Conservation (phyloP, 441 rosid species). For the Metrosideros polymorpha region DNA sequence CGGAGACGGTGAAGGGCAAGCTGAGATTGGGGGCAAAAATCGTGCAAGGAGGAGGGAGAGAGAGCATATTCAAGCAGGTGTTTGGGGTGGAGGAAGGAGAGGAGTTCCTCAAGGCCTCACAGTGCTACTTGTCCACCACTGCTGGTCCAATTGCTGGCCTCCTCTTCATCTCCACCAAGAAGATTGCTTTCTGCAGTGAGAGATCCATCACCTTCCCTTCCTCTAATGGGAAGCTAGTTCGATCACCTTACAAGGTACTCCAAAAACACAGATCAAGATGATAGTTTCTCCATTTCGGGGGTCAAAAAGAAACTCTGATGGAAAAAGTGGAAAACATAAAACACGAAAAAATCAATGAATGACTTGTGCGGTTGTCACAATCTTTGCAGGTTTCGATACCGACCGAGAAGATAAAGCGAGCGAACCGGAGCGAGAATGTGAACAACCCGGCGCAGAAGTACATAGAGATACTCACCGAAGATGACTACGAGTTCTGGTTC, state of each 20-base stretch:
- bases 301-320: neutral
- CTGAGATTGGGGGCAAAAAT: slow-evolving; percentile 32
- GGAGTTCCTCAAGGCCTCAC: slow-evolving; percentile 31
- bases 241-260: slow-evolving; percentile 27
- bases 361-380: neutral
- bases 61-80: slow-evolving; percentile 25
- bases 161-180: slow-evolving; percentile 26
- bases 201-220: slow-evolving; percentile 13
- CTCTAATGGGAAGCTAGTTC: slow-evolving; percentile 5
- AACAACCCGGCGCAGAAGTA: slow-evolving; percentile 26
- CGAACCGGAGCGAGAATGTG: slow-evolving; percentile 16
- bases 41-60: slow-evolving; percentile 27
- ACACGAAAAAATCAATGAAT: neutral
- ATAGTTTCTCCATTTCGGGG: neutral
- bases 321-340: neutral
- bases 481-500: slow-evolving; percentile 30
- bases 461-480: slow-evolving; percentile 23
- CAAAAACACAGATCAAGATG: neutral
- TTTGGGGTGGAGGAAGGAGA: slow-evolving; percentile 29
- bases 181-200: slow-evolving; percentile 28
- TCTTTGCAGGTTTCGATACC: slow-evolving; percentile 30
- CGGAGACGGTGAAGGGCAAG: slow-evolving; percentile 33
- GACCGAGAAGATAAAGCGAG: slow-evolving; percentile 13
- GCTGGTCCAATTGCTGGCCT: slow-evolving; percentile 33
- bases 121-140: slow-evolving; percentile 35